Evolutionary conservation across 495 filamentous ascomycete genomes (phyloP), one percentile per base, ranked within the genome.

Genomic region (Ramalina intermedia): DNA sequence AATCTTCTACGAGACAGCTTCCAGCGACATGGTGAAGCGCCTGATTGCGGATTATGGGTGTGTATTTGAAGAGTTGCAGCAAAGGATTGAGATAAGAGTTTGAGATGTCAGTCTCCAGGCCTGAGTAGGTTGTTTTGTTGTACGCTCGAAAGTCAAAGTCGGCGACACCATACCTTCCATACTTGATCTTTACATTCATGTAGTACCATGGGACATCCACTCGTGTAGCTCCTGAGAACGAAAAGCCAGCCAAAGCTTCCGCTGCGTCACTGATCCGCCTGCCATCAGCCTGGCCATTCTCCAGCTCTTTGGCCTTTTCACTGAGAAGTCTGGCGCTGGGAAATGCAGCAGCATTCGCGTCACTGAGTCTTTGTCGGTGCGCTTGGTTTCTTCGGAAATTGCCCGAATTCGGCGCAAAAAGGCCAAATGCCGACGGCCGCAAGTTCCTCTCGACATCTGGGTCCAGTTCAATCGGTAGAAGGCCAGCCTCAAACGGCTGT

Each of bases 81-180:
- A 99, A 74, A 2, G 93, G 76, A 53, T 99, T 99, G 42, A 89
- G 84, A 58, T 96, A 96, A 12, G 87, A 94, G 58, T 99, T 96
- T 17, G 86, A 72, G 44, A 96, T 94, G 63, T 99, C 88, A 33
- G 87, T 99, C 63, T 96, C 89, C 2, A 99, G 66, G 1, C 91
- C 91, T 17, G 93, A 94, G 61, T 85, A 94, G 40, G 58, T 66
- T 0, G 91, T 96, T 51, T 85, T 83, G 63, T 99, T 99, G 68
- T 86, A 99, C 58, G 79, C 94, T 43, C 88, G 93, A 67, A 98
- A 98, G 63, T 98, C 90, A 61, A 96, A 96, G 64, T 96, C 93
- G 58, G 95, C 87, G 2, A 99, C 86, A 11, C 91, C 90, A 66
- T 94, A 96, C 61, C 84, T 87, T 65, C 90, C 94, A 62, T 95